These are phyloP conservation scores for Dactylonectria estremocensis DNA, from an alignment of 2,329 filamentous ascomycete species.

Conservation along the genomic window DNA sequence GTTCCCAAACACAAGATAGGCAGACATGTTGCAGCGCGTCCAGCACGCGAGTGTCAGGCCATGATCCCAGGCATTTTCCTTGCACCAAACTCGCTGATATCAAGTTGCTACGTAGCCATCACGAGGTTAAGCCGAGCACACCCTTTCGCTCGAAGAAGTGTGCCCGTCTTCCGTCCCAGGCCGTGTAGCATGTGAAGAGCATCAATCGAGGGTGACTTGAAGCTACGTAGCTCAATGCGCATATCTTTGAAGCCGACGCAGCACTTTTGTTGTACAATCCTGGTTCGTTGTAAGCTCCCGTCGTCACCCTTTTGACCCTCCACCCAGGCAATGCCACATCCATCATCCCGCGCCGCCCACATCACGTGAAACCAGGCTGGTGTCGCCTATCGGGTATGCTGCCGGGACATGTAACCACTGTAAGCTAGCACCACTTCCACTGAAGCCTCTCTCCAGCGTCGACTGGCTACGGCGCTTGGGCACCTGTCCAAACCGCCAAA, in stretches of 20 bases:
- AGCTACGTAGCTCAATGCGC: too few relatives aligned
- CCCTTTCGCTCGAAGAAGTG: conserved; percentile 7
- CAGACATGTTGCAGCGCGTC: background rate
- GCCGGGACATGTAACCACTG: conserved; percentile 45
- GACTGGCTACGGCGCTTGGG: background rate
- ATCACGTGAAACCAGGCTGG: conserved; percentile 43
- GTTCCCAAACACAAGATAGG: background rate
- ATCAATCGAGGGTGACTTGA: too few relatives aligned
- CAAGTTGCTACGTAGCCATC: conserved; percentile 15
- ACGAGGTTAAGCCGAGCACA: conserved; percentile 15
- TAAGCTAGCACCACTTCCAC: conserved; percentile 38
- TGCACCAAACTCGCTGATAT: background rate
- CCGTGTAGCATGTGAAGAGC: conserved; percentile 10
- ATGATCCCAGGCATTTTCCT: conserved; percentile 15
- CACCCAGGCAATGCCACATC: conserved; percentile 5
- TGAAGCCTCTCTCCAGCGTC: conserved; percentile 17
- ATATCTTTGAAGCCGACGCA: background rate
- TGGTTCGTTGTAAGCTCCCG: conserved; percentile 10
- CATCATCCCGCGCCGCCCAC: conserved; percentile 15
- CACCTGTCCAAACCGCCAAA: conserved; percentile 31
- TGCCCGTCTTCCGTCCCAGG: background rate
- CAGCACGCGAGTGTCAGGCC: conserved; percentile 26
- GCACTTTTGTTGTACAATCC: background rate
- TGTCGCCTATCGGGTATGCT: conserved; percentile 43
- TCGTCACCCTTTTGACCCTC: conserved; percentile 9